phyloP scores from a whole-genome alignment of 306 rosid species.

The Trifolium repens region DNA sequence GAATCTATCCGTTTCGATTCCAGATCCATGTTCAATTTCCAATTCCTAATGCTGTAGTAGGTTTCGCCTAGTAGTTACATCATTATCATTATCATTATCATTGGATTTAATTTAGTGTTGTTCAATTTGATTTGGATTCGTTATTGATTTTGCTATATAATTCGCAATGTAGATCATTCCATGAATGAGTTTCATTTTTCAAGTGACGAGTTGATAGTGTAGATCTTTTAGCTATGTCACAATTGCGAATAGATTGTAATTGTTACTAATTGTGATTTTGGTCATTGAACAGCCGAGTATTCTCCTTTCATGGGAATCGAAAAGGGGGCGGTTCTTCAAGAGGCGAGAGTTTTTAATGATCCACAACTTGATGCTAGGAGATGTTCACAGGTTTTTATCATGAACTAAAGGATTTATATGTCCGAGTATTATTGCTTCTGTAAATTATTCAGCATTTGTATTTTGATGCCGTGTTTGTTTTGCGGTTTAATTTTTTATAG shows the following conservation, averaged over 20 bases:
- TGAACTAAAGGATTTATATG: slow-evolving; percentile 13
- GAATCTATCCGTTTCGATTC: slow-evolving; percentile 41
- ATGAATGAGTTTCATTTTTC: slow-evolving; percentile 8
- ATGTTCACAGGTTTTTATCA: slow-evolving; percentile 87
- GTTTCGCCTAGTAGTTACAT: slow-evolving; percentile 14
- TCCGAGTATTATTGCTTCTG: slow-evolving; percentile 31
- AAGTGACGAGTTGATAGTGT: slow-evolving; percentile 35
- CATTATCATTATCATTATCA: neutral
- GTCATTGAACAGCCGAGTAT: slow-evolving; percentile 68
- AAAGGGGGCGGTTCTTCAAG: slow-evolving; percentile 97
- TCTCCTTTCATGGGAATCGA: slow-evolving; percentile 96
- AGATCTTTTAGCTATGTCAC: neutral
- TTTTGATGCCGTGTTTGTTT: slow-evolving; percentile 35
- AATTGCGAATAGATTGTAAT: neutral
- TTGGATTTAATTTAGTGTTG: slow-evolving; percentile 22
- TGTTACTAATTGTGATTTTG: slow-evolving; percentile 42
- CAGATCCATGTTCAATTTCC: slow-evolving; percentile 62
- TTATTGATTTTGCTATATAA: slow-evolving; percentile 19
- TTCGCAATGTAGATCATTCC: slow-evolving; percentile 48
- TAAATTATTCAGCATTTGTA: slow-evolving; percentile 37
- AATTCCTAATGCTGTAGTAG: slow-evolving; percentile 13
- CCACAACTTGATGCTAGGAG: slow-evolving; percentile 97
- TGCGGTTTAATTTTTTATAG: slow-evolving; percentile 51
- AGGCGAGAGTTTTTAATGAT: slow-evolving; percentile 96
- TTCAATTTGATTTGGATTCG: slow-evolving; percentile 43